Base-by-base conservation (phyloP, 2,329 filamentous ascomycete genomes). In the Colletotrichum phormii region DNA sequence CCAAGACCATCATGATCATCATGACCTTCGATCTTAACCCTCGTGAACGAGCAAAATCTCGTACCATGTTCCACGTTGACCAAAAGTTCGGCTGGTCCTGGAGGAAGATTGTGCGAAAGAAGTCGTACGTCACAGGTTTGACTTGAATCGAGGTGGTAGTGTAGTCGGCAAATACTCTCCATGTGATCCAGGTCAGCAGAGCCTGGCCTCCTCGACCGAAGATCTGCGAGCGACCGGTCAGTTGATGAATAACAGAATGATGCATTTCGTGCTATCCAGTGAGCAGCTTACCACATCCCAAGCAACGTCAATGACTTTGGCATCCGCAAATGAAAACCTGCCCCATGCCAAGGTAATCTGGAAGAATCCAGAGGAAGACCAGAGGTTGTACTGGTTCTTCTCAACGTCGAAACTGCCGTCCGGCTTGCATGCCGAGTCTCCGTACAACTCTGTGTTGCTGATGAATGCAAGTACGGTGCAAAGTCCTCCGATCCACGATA, bases 181-280 rank as follows among this genome's bases (percentile, higher is more conserved):
- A 82, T 1, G 79, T 78, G 18, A 77, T 49, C 29, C 73, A 77
- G 1, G 76, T 78, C 31, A 81, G 64, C 2, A 78, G 49, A 2
- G 74, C 64, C 62, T 82, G 80, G 0, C 78, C 79, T 13, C 72
- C 64, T 4, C 80, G 77, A 2, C 80, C 79, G 18, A 81, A 67
- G 2, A 77, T 67, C 80, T 81, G 7, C 8, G 12, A 7, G 18
- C 22, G 22, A 18, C 24, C 18, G 18, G 37, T 67, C n/a, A 73
- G 60, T 51, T 24, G 5, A 12, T 15, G n/a, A 24, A 18, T 13
- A n/a, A n/a, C 9, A 12, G 15, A 2, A 4, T 13, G 6, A 26
- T 13, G 18, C 15, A 9, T 5, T 15, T n/a, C 12, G 31, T 8
- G 3, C 5, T 29, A 49, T 49, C 42, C 15, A 29, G 42, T n/a